phyloP scores from a whole-genome alignment of 73 alveolate genomes.

The Stentor coeruleus region DNA sequence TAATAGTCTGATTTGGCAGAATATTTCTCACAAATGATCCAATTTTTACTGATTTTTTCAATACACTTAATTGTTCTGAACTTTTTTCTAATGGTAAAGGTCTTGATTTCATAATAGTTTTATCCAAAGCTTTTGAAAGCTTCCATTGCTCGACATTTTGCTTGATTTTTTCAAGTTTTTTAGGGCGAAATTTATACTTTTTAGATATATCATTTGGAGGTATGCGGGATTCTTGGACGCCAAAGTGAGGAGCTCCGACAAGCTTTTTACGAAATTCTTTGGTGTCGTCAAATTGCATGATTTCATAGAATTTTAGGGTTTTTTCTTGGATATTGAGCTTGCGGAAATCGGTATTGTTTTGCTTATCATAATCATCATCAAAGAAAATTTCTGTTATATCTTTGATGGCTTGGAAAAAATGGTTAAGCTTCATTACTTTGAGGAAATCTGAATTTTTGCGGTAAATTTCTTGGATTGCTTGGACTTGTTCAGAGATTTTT shows the following conservation, averaged over 20 bases:
- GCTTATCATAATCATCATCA: slow-evolving; percentile 17
- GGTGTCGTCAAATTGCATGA: not conserved
- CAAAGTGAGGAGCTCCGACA: not conserved
- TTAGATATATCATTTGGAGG: slow-evolving; percentile 13
- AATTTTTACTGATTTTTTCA: too few relatives aligned
- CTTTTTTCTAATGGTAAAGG: too few relatives aligned
- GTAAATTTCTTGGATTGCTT: not conserved
- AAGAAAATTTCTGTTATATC: not conserved
- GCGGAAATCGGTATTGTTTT: not conserved
- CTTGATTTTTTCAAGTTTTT: not conserved
- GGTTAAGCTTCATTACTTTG: not conserved
- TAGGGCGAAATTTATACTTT: not conserved
- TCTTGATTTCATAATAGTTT: too few relatives aligned
- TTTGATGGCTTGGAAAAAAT: not conserved
- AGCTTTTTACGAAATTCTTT: not conserved
- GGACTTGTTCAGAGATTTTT: not conserved
- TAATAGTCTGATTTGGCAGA: too few relatives aligned
- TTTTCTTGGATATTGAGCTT: not conserved
- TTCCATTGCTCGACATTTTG: slow-evolving; percentile 12
- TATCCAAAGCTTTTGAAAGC: not conserved
- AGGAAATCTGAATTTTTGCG: not conserved
- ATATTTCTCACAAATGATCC: too few relatives aligned
- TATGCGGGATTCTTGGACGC: not conserved
- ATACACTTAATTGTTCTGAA: too few relatives aligned
- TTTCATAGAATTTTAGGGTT: not conserved